phyloP scores from a whole-genome alignment of 257 asterid genomes.

The Plantago major region DNA sequence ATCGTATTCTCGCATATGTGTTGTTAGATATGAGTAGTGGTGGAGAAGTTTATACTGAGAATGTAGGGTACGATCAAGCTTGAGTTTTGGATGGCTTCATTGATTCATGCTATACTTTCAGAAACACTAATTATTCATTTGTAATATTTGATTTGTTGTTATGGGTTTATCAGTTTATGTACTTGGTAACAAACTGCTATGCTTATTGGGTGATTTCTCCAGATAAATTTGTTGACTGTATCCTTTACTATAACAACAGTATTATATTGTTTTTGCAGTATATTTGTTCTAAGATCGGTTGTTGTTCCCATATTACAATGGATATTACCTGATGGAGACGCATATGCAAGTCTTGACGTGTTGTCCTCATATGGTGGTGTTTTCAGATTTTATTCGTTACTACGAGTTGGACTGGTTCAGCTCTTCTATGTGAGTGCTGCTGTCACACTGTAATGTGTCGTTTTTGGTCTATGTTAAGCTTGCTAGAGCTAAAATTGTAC shows the following conservation, averaged over 20 bases:
- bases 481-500: constrained; percentile 10
- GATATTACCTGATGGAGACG: constrained; percentile 75
- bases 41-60: too few relatives aligned
- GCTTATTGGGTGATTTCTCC: too few relatives aligned
- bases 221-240: not conserved
- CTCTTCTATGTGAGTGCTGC: constrained; percentile 77
- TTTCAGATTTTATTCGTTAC: constrained; percentile 61
- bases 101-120: too few relatives aligned
- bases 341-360: constrained; percentile 31
- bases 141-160: too few relatives aligned
- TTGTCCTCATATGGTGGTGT: constrained; percentile 47
- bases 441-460: constrained; percentile 7
- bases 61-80: too few relatives aligned
- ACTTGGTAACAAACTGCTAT: too few relatives aligned
- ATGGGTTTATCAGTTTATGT: too few relatives aligned
- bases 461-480: constrained; percentile 11
- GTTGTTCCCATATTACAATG: constrained; percentile 68
- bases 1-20: too few relatives aligned
- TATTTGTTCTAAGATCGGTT: constrained; percentile 62
- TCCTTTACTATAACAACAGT: not conserved
- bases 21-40: too few relatives aligned
- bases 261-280: constrained; percentile 49
- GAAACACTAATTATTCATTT: too few relatives aligned
- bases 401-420: constrained; percentile 66
- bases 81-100: too few relatives aligned